These are phyloP conservation scores for Epichloe uncinata DNA, from an alignment of 2,329 filamentous ascomycete species.

Conservation along the genomic window DNA sequence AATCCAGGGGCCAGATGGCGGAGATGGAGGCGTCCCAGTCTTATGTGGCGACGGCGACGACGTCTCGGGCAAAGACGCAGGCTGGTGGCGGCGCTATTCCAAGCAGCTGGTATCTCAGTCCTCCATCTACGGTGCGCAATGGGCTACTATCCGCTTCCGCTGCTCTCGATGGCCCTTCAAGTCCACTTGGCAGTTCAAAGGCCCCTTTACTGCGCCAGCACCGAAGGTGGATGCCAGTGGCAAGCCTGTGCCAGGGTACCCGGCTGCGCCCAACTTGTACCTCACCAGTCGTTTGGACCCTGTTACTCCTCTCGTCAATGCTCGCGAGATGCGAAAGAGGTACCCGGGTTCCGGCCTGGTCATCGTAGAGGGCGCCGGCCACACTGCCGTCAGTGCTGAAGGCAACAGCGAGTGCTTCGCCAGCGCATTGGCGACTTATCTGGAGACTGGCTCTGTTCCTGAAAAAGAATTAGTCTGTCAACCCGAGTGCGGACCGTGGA, in stretches of 20 bases:
- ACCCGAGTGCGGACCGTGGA: slow-evolving; percentile 10
- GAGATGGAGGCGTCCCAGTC: background rate
- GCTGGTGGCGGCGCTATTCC: slow-evolving; percentile 12
- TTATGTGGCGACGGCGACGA: slow-evolving; percentile 11
- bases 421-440: slow-evolving; percentile 13
- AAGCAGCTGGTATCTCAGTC: slow-evolving; percentile 11
- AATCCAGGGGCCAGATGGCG: background rate
- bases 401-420: slow-evolving; percentile 11
- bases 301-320: slow-evolving; percentile 25
- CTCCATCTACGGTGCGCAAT: slow-evolving; percentile 13
- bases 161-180: slow-evolving; percentile 22
- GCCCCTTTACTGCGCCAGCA: slow-evolving; percentile 9
- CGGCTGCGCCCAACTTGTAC: slow-evolving; percentile 20
- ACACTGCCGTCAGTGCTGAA: slow-evolving; percentile 10
- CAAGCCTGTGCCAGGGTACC: background rate
- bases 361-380: slow-evolving; percentile 18
- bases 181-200: slow-evolving; percentile 21
- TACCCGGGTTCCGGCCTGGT: slow-evolving; percentile 18
- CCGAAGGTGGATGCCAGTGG: slow-evolving; percentile 5
- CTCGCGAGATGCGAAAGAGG: slow-evolving; percentile 15
- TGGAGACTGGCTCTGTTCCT: slow-evolving; percentile 19
- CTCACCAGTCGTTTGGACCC: slow-evolving; percentile 28
- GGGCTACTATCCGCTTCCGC: slow-evolving; percentile 13
- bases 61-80: slow-evolving; percentile 5
- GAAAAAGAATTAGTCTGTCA: slow-evolving; percentile 5